phyloP scores from a whole-genome alignment of 2,329 filamentous ascomycete species.

The Lecanicillium sp. region DNA sequence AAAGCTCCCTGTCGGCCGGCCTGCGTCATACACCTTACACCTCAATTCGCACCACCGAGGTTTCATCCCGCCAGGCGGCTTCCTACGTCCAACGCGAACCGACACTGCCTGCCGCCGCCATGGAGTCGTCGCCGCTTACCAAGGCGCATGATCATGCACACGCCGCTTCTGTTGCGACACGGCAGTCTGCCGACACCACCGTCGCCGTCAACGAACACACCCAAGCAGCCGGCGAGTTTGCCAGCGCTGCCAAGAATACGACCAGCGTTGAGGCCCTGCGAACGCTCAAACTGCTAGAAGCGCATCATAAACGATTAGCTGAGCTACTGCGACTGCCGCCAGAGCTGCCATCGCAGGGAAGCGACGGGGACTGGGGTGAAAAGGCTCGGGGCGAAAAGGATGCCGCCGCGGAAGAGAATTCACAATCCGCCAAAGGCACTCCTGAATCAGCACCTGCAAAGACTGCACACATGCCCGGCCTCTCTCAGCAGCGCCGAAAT shows the following conservation, averaged over 20 bases:
- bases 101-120: slow-evolving; percentile 11
- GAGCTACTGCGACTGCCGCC: slow-evolving; percentile 69
- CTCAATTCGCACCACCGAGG: no score
- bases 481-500: slow-evolving; percentile 39
- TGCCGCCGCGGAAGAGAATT: slow-evolving; percentile 8
- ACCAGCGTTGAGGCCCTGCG: slow-evolving; percentile 65
- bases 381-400: slow-evolving; percentile 20
- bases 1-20: no score
- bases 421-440: slow-evolving; percentile 15
- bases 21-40: no score
- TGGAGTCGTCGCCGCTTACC: slow-evolving; percentile 30
- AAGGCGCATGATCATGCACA: slow-evolving; percentile 85
- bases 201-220: slow-evolving; percentile 84
- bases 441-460: slow-evolving; percentile 18
- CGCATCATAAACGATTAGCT: slow-evolving; percentile 79
- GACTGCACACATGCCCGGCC: slow-evolving; percentile 19
- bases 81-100: background rate
- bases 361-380: slow-evolving; percentile 15
- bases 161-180: slow-evolving; percentile 73
- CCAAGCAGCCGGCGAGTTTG: slow-evolving; percentile 80
- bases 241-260: slow-evolving; percentile 69
- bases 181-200: slow-evolving; percentile 65
- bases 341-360: slow-evolving; percentile 26
- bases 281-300: slow-evolving; percentile 76
- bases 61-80: no score